phyloP scores from a whole-genome alignment of 2,329 filamentous ascomycete genomes.

The Fusarium torulosum region DNA sequence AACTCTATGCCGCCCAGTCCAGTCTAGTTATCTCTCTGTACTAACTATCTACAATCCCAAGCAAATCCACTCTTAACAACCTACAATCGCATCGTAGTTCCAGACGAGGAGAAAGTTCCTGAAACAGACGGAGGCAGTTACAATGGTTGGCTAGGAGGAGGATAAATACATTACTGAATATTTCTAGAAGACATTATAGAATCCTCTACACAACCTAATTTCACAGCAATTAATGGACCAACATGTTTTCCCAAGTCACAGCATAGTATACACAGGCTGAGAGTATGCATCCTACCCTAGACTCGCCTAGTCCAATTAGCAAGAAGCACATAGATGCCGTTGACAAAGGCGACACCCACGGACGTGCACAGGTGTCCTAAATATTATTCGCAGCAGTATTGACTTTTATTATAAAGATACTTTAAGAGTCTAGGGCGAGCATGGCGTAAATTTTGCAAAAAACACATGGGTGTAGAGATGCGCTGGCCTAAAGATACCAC shows the following conservation, averaged over 20 bases:
- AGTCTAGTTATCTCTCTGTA: too few relatives aligned
- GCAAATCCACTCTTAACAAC: too few relatives aligned
- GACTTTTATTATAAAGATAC: conserved; percentile 7
- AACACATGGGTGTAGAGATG: not conserved
- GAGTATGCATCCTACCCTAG: conserved; percentile 9
- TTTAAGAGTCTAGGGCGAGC: not conserved
- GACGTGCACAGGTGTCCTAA: conserved; percentile 1
- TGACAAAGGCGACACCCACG: not conserved
- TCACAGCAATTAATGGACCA: conserved; percentile 3
- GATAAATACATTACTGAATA: not conserved
- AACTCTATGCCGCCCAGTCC: too few relatives aligned
- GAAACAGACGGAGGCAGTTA: too few relatives aligned
- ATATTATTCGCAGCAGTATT: conserved; percentile 4
- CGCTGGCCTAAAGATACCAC: not conserved
- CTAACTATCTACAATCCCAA: too few relatives aligned
- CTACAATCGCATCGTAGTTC: too few relatives aligned
- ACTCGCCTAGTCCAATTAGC: conserved; percentile 5
- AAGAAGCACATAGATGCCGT: not conserved
- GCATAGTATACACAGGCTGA: conserved; percentile 3
- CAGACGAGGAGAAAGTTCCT: too few relatives aligned
- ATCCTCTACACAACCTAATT: conserved; percentile 6
- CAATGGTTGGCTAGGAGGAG: too few relatives aligned
- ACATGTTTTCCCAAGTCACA: conserved; percentile 4
- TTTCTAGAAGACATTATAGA: conserved; percentile 6
- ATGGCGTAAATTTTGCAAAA: too few relatives aligned